Evolutionary conservation across 768 basidiomycete species (phyloP).

Genomic region (Hortiboletus flavorubellus): DNA sequence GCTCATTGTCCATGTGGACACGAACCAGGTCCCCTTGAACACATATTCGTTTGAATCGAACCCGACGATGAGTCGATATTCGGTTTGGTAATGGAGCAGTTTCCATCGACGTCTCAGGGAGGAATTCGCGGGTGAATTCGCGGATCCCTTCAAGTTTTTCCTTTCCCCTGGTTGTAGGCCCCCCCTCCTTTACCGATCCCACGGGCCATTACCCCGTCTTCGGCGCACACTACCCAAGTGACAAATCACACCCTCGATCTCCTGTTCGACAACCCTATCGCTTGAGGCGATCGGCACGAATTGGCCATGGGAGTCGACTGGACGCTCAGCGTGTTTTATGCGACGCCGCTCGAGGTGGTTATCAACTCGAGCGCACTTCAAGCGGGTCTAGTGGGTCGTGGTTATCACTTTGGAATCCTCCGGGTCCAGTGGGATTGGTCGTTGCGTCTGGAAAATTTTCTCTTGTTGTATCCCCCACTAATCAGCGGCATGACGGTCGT

Average conservation of each 20-base stretch:
- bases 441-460: neutral
- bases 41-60: slow-evolving; percentile 62
- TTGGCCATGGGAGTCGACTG: slow-evolving; percentile 59
- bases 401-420: slow-evolving; percentile 59
- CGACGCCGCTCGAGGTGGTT: slow-evolving; percentile 38
- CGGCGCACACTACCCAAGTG: slow-evolving; percentile 49
- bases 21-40: slow-evolving; percentile 43
- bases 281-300: slow-evolving; percentile 50
- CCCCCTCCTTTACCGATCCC: slow-evolving; percentile 56
- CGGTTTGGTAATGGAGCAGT: slow-evolving; percentile 41
- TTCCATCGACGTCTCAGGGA: neutral
- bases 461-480: neutral
- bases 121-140: no score
- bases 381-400: slow-evolving; percentile 43
- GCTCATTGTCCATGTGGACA: slow-evolving; percentile 50
- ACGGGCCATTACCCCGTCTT: slow-evolving; percentile 38
- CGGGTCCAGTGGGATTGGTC: slow-evolving; percentile 40
- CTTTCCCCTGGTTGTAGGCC: slow-evolving; percentile 34
- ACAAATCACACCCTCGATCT: slow-evolving; percentile 52
- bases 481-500: neutral
- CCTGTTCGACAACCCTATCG: slow-evolving; percentile 49
- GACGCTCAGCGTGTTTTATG: slow-evolving; percentile 50
- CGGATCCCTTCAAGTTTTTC: no score
- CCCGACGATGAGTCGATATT: slow-evolving; percentile 55
- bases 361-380: slow-evolving; percentile 40